Evolutionary conservation across 208 protist genomes (phyloP), one percentile per base, ranked within the genome.

Genomic region (Crithidia brevicula): DNA sequence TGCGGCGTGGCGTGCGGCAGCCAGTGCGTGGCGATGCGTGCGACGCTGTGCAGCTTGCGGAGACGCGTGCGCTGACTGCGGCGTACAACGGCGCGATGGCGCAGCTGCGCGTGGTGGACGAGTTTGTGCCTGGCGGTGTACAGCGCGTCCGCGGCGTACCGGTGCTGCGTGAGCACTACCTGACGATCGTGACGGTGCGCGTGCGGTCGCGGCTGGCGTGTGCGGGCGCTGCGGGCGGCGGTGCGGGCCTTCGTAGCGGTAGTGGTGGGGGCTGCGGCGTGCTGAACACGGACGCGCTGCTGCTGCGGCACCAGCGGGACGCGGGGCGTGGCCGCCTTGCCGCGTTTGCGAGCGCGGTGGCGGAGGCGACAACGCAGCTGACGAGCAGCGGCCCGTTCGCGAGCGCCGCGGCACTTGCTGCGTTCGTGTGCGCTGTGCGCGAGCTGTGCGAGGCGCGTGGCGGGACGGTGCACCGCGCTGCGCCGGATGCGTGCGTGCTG

Each of bases 401-500:
- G 27, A 64, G 64, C 23, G 64, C 57, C 0, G 64, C n/a, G 1
- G 23, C 57, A n/a, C 72, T 77, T 33, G 49, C 34, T 2, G 63
- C 51, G 13, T 77, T 72, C 58, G 34, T 72, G 42, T 33, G 34
- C 13, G 64, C 62, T n/a, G 59, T 77, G 64, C 52, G 56, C 10
- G 64, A 67, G n/a, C 46, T 72, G 40, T 60, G 64, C 50, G 33
- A n/a, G 64, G 56, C 31, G 46, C 58, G 49, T 53, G 45, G 46
- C 50, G 72, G 72, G 23, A 62, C 42, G 25, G 23, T 72, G 49
- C 52, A 72, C 16, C 51, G 31, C 57, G 34, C 65, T n/a, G 47
- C 51, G 51, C 72, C 72, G 38, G 72, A 77, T 47, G 3, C n/a
- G 7, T 71, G 64, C 57, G 42, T 72, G 33, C 47, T 77, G 56